Evolutionary conservation across 352 stramenopile species (phyloP).

Genomic region (Pythium rhizo-oryzae): DNA sequence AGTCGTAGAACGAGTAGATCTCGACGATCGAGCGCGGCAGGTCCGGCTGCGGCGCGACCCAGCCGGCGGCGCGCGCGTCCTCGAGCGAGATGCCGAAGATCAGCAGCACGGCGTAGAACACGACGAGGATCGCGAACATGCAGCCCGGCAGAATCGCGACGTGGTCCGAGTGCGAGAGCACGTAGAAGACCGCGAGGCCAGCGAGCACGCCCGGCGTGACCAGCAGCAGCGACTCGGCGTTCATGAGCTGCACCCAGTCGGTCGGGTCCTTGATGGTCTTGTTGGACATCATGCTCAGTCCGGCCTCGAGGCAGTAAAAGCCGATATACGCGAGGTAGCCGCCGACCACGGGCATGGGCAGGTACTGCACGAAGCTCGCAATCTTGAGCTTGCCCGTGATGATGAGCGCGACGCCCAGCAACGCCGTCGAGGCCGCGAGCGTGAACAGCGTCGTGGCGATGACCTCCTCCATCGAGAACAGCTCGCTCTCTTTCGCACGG

Average conservation of each 20-base stretch:
- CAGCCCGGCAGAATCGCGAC: slow-evolving; percentile 81
- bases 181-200: slow-evolving; percentile 81
- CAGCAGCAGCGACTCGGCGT: slow-evolving; percentile 88
- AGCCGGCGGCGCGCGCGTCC: slow-evolving; percentile 91
- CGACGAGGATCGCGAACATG: slow-evolving; percentile 92
- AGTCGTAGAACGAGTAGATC: slow-evolving; percentile 85
- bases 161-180: slow-evolving; percentile 80
- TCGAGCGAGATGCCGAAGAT: slow-evolving; percentile 83
- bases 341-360: slow-evolving; percentile 97
- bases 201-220: slow-evolving; percentile 85
- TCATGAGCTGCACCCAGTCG: slow-evolving; percentile 85
- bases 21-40: slow-evolving; percentile 61
- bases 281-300: slow-evolving; percentile 93
- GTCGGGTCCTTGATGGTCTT: slow-evolving; percentile 88
- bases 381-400: slow-evolving; percentile 94
- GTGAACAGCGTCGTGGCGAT: slow-evolving; percentile 95
- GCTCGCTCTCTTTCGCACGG: slow-evolving; percentile 57
- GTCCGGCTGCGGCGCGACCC: slow-evolving; percentile 86
- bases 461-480: slow-evolving; percentile 75
- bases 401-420: slow-evolving; percentile 95
- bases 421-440: slow-evolving; percentile 90
- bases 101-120: slow-evolving; percentile 93
- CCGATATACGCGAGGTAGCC: slow-evolving; percentile 98
- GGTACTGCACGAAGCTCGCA: slow-evolving; percentile 94
- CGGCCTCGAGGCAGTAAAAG: slow-evolving; percentile 95